Base-by-base conservation (phyloP, 345 rosid species). In the Eucalyptus regnans region DNA sequence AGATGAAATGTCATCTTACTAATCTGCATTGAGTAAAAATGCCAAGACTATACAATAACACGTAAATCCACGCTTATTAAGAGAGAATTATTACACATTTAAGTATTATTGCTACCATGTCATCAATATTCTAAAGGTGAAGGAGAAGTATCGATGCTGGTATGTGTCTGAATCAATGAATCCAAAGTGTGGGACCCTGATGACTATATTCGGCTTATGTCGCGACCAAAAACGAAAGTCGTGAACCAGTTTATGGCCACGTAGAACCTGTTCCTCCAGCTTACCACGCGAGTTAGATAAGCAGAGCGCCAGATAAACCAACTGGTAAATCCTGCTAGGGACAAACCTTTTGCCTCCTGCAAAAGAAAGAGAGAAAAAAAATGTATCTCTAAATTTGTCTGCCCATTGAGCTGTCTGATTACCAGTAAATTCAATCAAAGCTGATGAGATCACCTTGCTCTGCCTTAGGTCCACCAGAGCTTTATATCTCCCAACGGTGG, bases 271-370 rank as follows among this genome's bases (percentile, higher is more conserved):
- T 97, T 97, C 92, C 99, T 94, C 99, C 98, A 97, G 93, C 98
- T 97, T 87, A 97, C 88, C n/a, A 97, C 97, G 23, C 99, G 96
- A 1, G 99, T 96, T 87, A 97, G 95, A 92, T 98, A 98, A 3
- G 99, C 99, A n/a, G 99, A 96, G 18, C 99, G 96, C 98, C 99
- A 97, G 88, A 97, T 91, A 91, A 96, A 94, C 98, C 98, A 97
- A 90, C 99, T 96, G 80, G 87, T 25, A 66, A 96, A 96, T 91
- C 98, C 98, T 7, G 98, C 96, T 88, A 96, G 41, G 49, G 99
- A 92, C 87, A 97, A 62, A 44, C 98, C 98, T 90, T 94, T 96
- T 17, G 93, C 95, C 64, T 95, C 99, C 98, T 97, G 95, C 41
- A 15, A 37, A 52, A 52, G 46, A 54, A 37, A 50, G 86, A 9